phyloP scores from a whole-genome alignment of 2,329 filamentous ascomycete genomes.

The Volutella citrinella region DNA sequence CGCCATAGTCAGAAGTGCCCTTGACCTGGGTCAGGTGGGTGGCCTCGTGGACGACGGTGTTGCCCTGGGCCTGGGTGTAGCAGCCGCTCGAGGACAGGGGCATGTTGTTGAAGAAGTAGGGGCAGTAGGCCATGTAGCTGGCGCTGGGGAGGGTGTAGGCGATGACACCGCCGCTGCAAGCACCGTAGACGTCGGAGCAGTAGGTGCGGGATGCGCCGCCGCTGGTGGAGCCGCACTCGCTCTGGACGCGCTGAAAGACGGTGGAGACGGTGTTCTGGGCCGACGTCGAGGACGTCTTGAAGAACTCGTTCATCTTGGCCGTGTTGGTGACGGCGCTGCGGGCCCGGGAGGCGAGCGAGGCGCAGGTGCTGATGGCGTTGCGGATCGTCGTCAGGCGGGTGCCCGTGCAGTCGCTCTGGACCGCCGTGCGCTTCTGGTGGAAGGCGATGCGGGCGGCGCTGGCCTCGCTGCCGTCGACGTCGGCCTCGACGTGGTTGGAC shows the following conservation, averaged over 20 bases:
- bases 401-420: conserved; percentile 54
- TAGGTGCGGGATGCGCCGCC: conserved; percentile 50
- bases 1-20: conserved; percentile 57
- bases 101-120: conserved; percentile 55
- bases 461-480: conserved; percentile 55
- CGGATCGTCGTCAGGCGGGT: conserved; percentile 40
- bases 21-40: conserved; percentile 58
- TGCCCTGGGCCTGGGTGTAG: conserved; percentile 64
- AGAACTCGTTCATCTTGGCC: conserved; percentile 57
- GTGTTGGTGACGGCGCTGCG: conserved; percentile 50
- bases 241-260: conserved; percentile 49
- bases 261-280: conserved; percentile 48
- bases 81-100: conserved; percentile 48
- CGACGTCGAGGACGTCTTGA: conserved; percentile 52
- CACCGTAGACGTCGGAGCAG: conserved; percentile 55
- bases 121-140: conserved; percentile 60
- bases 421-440: conserved; percentile 47
- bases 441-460: conserved; percentile 47
- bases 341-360: conserved; percentile 41
- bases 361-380: background rate
- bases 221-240: conserved; percentile 51
- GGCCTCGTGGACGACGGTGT: conserved; percentile 63
- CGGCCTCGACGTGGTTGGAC: conserved; percentile 56
- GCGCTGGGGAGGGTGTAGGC: conserved; percentile 58
- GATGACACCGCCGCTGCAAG: conserved; percentile 49